Evolutionary conservation across 805 yeast genomes (phyloP).

Genomic region (Candida nonsorbophila): DNA sequence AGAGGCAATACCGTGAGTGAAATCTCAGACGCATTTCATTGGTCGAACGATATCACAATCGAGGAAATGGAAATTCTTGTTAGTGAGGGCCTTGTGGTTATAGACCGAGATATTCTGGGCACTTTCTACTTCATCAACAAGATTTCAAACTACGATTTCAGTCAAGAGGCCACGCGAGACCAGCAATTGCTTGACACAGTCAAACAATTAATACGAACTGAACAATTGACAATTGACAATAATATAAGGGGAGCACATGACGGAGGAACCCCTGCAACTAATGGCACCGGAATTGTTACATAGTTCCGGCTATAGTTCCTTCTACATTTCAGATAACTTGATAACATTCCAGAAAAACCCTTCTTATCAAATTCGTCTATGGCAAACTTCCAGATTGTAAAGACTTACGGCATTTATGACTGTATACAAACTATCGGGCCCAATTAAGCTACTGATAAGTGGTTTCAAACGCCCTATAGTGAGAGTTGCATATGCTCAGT

Average conservation of each 20-base stretch:
- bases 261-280: too few species aligned
- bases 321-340: too few species aligned
- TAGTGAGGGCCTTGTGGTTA: constrained; percentile 49
- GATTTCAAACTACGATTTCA: neutral
- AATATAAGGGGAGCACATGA: too few species aligned
- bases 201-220: neutral
- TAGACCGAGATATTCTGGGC: constrained; percentile 68
- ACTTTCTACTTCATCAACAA: constrained; percentile 55
- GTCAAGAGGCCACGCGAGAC: neutral
- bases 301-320: too few species aligned
- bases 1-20: constrained; percentile 34
- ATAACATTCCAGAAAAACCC: too few species aligned
- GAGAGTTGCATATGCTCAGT: too few species aligned
- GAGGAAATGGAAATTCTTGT: constrained; percentile 62
- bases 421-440: too few species aligned
- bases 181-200: neutral
- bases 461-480: too few species aligned
- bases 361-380: too few species aligned
- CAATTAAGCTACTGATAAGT: too few species aligned
- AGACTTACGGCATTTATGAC: neutral
- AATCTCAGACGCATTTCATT: constrained; percentile 46
- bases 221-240: too few species aligned
- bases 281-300: too few species aligned
- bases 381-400: constrained; percentile 1
- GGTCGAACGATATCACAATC: constrained; percentile 61